Evolutionary conservation across 1,284 basidiomycete species (phyloP).

Genomic region (Omphalotus olearius): DNA sequence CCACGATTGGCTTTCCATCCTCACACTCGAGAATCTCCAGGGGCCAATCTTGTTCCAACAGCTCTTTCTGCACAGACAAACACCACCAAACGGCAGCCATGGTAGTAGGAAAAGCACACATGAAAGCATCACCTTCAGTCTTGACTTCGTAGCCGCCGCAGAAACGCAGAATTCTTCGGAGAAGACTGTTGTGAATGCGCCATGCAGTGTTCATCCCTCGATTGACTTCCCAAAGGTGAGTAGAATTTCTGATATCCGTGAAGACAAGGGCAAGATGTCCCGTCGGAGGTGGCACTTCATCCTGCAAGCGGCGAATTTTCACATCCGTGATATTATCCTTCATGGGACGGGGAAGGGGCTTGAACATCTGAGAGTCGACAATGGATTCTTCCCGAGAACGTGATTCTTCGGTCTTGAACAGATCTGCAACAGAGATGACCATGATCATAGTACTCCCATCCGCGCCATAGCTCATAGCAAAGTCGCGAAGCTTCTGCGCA

Average conservation of each 20-base stretch:
- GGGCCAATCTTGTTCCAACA: constrained; percentile 91
- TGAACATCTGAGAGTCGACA: constrained; percentile 36
- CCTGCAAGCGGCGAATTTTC: constrained; percentile 59
- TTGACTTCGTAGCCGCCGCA: constrained; percentile 99
- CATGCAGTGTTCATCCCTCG: constrained; percentile 96
- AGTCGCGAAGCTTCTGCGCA: constrained; percentile 94
- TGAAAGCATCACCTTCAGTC: constrained; percentile 99
- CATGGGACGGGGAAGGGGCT: constrained; percentile 27
- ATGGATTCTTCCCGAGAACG: constrained; percentile 41
- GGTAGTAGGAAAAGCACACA: constrained; percentile 94
- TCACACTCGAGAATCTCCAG: constrained; percentile 91
- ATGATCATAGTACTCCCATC: constrained; percentile 97
- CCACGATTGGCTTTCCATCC: constrained; percentile 83
- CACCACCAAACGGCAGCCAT: constrained; percentile 90
- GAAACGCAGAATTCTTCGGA: constrained; percentile 83
- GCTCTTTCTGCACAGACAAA: constrained; percentile 82
- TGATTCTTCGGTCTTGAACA: constrained; percentile 52
- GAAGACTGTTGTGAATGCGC: constrained; percentile 84
- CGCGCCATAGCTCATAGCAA: constrained; percentile 96
- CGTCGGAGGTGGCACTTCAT: constrained; percentile 83
- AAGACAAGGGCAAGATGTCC: constrained; percentile 95
- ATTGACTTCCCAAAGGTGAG: constrained; percentile 96
- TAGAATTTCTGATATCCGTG: constrained; percentile 98
- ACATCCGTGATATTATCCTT: constrained; percentile 51
- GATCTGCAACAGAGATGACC: constrained; percentile 85